Conservation (phyloP, 2,329 filamentous ascomycete species). For the Fusarium robinianum region DNA sequence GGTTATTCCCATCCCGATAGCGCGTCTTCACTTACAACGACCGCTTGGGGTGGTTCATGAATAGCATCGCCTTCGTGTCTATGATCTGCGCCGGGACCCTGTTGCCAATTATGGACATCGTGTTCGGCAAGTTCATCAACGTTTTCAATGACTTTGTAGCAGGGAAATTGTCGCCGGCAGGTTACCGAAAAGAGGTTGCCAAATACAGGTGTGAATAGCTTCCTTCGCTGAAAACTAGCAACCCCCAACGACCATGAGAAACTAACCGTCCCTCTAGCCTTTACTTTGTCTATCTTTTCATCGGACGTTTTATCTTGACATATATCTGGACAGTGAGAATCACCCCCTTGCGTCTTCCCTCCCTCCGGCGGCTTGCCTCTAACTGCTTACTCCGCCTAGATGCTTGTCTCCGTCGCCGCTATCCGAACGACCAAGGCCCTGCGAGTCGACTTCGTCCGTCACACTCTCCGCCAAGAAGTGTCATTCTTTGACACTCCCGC, state of each 20-base stretch:
- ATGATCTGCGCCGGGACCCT: constrained; percentile 45
- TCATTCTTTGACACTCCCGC: constrained; percentile 57
- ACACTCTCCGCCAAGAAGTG: constrained; percentile 55
- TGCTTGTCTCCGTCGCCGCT: constrained; percentile 45
- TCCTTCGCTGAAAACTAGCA: not conserved
- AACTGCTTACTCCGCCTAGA: constrained; percentile 23
- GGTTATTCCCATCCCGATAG: constrained; percentile 30
- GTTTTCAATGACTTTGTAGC: constrained; percentile 61
- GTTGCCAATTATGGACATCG: constrained; percentile 61
- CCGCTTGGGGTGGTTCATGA: constrained; percentile 43
- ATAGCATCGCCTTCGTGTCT: constrained; percentile 41
- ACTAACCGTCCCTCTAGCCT: constrained; percentile 43
- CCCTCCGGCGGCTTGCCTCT: not conserved
- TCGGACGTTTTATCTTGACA: constrained; percentile 57
- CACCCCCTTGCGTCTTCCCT: not conserved
- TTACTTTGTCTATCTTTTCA: constrained; percentile 63
- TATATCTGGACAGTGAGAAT: constrained; percentile 58
- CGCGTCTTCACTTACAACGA: constrained; percentile 48
- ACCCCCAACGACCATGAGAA: constrained; percentile 1
- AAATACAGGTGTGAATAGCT: constrained; percentile 43
- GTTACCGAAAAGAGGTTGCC: constrained; percentile 56
- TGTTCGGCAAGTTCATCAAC: constrained; percentile 60
- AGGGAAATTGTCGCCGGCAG: constrained; percentile 46
- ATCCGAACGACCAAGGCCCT: constrained; percentile 44
- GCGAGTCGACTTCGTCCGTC: constrained; percentile 46